Evolutionary conservation across 1,284 basidiomycete genomes (phyloP), one percentile per base, ranked within the genome.

Genomic region (Agroathelia rolfsii): DNA sequence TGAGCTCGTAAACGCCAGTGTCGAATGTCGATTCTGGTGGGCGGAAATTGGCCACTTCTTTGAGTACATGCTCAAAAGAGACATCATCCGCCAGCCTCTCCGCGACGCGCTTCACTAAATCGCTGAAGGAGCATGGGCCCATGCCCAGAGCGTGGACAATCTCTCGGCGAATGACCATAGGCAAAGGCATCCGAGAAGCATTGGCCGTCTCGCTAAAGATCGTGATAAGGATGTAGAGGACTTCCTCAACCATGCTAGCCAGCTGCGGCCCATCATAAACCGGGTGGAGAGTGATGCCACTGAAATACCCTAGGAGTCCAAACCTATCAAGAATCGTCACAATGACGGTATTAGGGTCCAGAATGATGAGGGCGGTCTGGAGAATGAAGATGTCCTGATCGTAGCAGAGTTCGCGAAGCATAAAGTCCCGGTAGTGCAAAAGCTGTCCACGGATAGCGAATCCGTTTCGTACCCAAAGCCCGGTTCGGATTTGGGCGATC

Each of bases 391-490:
- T 65, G 46, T 98, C 94, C 53, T 97, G 92, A 55, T 98, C 94
- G 53, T 94, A 93, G 51, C 94, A 97, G 7, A 90, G 72, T 54
- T 97, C 95, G 17, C 94, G 81, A 34, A 97, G 74, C 69, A 86
- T 85, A 52, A 90, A 90, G 53, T 98, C 94, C 25, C 92, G 83
- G 55, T 98, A 99, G 54, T 98, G 93, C 35, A 94, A 69, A n/a
- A 93, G 70, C 53, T 98, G 95, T 1, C 89, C 88, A 2, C 94
- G 81, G 45, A 98, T 93, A 5, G 85, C 86, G 46, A 92, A 88
- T 2, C 95, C 95, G 46, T 99, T 99, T 34, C 94, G 82, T 3
- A 96, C 93, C 95, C 95, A 99, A 13, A 97, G 69, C 3, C 93
- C 92, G 2, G 88, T 84, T 11, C 92, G 76, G 35, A 97, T 92